A percentile compares a stretch with the other conserved stretches of the same genome.
Evolutionary conservation across 2,329 filamentous ascomycete genomes (phyloP).

Genomic region (Fusarium concolor): DNA sequence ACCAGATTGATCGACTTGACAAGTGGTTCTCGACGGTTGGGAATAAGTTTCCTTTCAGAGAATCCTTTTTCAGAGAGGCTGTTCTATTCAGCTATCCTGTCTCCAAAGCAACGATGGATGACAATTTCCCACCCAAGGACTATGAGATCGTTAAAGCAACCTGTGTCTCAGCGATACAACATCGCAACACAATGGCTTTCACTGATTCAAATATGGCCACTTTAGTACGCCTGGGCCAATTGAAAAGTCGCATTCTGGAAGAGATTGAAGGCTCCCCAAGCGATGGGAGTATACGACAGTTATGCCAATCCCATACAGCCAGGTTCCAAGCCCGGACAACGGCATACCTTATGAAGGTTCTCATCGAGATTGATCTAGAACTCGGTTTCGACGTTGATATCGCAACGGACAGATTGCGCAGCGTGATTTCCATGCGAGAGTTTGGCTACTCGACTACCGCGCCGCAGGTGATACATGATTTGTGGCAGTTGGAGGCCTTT

Average conservation of each 20-base stretch:
- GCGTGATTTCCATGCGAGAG: conserved; percentile 13
- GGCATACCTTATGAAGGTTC: conserved; percentile 19
- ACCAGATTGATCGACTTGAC: neutral
- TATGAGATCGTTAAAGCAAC: conserved; percentile 14
- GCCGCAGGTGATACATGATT: conserved; percentile 20
- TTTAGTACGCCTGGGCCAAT: neutral
- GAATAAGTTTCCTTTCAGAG: neutral
- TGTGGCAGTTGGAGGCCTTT: conserved; percentile 18
- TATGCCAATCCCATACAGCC: neutral
- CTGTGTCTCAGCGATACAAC: conserved; percentile 21
- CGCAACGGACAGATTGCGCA: conserved; percentile 9
- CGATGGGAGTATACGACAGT: neutral
- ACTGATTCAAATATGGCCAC: neutral
- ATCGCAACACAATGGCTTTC: conserved; percentile 13
- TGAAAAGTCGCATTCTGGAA: conserved; percentile 15
- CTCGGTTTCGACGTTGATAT: conserved; percentile 10
- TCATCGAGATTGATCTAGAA: conserved; percentile 6
- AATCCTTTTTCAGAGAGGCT: neutral
- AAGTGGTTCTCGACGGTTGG: conserved; percentile 9
- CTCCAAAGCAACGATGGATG: neutral
- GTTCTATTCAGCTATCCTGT: neutral
- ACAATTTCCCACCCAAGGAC: neutral
- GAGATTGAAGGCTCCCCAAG: neutral
- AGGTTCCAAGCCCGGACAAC: conserved; percentile 10
- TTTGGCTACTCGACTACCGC: conserved; percentile 5